Evolutionary conservation across 768 basidiomycete genomes (phyloP).

Genomic region (Naganishia antarctica): DNA sequence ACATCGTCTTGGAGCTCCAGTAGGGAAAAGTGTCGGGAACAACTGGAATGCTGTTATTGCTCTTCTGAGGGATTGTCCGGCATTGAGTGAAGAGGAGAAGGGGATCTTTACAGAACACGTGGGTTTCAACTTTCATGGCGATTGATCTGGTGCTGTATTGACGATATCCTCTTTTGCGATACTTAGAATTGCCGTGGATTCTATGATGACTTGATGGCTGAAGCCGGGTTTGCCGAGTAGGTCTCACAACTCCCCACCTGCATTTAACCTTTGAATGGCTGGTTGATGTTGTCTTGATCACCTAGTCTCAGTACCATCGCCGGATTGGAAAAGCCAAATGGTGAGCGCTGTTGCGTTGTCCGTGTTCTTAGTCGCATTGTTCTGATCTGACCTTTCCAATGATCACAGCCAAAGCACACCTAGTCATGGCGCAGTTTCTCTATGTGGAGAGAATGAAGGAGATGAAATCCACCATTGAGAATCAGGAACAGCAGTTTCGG

Average conservation of each 20-base stretch:
- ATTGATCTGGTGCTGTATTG: neutral
- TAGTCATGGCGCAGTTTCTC: slow-evolving; percentile 68
- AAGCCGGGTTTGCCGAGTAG: slow-evolving; percentile 11
- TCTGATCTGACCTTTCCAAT: neutral
- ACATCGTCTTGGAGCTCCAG: slow-evolving; percentile 64
- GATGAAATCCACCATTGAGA: slow-evolving; percentile 64
- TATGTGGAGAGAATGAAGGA: slow-evolving; percentile 68
- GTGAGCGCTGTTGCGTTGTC: slow-evolving; percentile 48
- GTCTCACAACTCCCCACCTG: neutral
- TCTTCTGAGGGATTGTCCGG: slow-evolving; percentile 20
- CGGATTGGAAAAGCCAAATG: slow-evolving; percentile 52
- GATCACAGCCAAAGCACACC: slow-evolving; percentile 59
- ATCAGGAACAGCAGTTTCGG: slow-evolving; percentile 77
- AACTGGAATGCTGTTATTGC: slow-evolving; percentile 16
- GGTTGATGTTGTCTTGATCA: neutral
- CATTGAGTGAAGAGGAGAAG: slow-evolving; percentile 17
- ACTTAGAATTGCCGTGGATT: slow-evolving; percentile 10
- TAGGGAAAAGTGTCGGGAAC: slow-evolving; percentile 9
- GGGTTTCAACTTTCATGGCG: neutral
- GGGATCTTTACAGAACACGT: slow-evolving; percentile 22
- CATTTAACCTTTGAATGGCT: neutral
- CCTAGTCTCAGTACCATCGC: neutral
- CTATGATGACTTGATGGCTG: slow-evolving; percentile 16
- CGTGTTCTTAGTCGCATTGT: neutral
- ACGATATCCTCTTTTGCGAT: neutral